Evolutionary conservation across 148 eudicot genomes (phyloP).

Genomic region (Limonium bicolor): DNA sequence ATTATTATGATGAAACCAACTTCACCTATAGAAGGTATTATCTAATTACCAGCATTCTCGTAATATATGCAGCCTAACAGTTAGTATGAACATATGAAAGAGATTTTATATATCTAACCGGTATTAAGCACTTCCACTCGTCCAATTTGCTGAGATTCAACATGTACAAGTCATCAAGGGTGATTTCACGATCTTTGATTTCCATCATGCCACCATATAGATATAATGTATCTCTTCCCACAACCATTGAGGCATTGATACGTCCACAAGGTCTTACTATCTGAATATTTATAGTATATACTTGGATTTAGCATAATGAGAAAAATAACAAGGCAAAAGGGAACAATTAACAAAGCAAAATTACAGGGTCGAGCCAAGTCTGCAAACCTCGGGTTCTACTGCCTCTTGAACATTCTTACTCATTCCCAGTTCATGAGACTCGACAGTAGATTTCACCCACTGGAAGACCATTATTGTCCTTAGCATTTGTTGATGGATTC

Average conservation of each 20-base stretch:
- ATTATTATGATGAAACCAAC: too few relatives aligned
- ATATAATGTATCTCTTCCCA: constrained; percentile 86
- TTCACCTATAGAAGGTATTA: too few relatives aligned
- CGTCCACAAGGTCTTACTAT: constrained; percentile 95
- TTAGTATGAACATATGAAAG: background rate
- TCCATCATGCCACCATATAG: constrained; percentile 99
- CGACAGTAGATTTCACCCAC: constrained; percentile 15
- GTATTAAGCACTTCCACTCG: constrained; percentile 95
- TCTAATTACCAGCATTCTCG: too few relatives aligned
- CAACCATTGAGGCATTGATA: constrained; percentile 71
- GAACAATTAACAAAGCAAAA: constrained; percentile 1
- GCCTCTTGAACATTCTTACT: constrained; percentile 24
- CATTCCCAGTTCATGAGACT: constrained; percentile 18
- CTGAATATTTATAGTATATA: constrained; percentile 28
- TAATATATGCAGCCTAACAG: too few relatives aligned
- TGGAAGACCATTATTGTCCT: constrained; percentile 14
- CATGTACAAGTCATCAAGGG: constrained; percentile 79
- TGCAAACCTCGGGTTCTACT: constrained; percentile 60
- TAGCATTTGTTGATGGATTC: constrained; percentile 22
- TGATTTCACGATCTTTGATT: constrained; percentile 83
- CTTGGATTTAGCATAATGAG: too few relatives aligned
- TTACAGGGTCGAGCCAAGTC: constrained; percentile 3
- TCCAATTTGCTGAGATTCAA: constrained; percentile 95
- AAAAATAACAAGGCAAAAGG: background rate
- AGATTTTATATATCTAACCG: constrained; percentile 27